Evolutionary conservation across 257 asterid species (phyloP).

Genomic region (Solanum paucissectum): DNA sequence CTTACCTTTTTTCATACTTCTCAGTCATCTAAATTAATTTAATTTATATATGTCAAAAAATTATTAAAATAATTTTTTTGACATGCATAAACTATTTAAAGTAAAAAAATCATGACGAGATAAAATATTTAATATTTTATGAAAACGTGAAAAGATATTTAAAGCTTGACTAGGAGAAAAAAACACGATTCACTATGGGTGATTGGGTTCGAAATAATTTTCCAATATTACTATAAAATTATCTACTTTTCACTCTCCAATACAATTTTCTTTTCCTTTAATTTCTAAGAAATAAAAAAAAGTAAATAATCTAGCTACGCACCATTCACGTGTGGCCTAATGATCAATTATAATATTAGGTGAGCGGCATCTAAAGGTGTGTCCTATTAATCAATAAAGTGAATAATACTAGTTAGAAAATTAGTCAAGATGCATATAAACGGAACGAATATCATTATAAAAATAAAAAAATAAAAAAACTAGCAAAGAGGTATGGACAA

Average conservation of each 20-base stretch:
- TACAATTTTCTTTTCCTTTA: neutral
- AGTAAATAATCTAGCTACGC: neutral
- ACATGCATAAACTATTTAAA: neutral
- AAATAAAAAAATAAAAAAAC: neutral
- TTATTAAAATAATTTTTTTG: neutral
- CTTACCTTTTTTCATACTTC: neutral
- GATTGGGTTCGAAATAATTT: neutral
- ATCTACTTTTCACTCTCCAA: neutral
- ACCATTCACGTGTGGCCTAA: neutral
- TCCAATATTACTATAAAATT: neutral
- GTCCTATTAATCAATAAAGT: neutral
- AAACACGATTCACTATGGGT: neutral
- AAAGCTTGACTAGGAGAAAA: neutral
- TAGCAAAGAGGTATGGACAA: neutral
- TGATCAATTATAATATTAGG: neutral
- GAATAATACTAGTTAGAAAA: no score
- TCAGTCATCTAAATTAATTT: neutral
- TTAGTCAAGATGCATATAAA: no score
- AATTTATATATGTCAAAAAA: neutral
- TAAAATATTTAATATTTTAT: no score
- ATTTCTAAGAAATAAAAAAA: neutral
- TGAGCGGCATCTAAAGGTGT: neutral
- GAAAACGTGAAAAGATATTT: neutral
- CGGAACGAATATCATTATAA: neutral
- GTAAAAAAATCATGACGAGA: neutral